A percentile compares a stretch with the other conserved stretches of the same genome.
Conservation (phyloP, 2,329 filamentous ascomycete species). For the Paracamarosporium sp. region DNA sequence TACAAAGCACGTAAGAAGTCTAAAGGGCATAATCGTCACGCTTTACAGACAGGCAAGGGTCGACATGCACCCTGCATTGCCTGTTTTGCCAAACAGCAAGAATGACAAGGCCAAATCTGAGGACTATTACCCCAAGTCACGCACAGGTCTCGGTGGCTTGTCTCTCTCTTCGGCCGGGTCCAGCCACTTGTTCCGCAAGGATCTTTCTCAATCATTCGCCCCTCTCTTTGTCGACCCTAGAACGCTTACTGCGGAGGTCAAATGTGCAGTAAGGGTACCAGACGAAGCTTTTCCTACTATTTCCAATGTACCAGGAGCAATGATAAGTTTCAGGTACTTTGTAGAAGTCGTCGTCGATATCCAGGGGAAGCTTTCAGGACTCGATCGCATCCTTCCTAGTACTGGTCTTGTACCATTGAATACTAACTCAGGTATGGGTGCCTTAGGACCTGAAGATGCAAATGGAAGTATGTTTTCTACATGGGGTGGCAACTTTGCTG, state of each 20-base stretch:
- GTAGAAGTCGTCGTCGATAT: constrained; percentile 92
- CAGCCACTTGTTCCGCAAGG: constrained; percentile 93
- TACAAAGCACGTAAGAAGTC: constrained; percentile 85
- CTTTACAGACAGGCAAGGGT: constrained; percentile 90
- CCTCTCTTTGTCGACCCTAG: constrained; percentile 86
- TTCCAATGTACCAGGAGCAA: constrained; percentile 83
- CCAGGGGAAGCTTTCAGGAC: constrained; percentile 81
- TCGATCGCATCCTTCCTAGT: constrained; percentile 69
- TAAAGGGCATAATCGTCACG: constrained; percentile 91
- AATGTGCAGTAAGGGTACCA: constrained; percentile 82
- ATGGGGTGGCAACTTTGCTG: constrained; percentile 75
- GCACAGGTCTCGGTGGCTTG: constrained; percentile 83
- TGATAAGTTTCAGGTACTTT: constrained; percentile 95
- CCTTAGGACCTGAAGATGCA: constrained; percentile 37
- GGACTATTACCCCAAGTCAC: constrained; percentile 85
- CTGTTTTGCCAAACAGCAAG: constrained; percentile 67
- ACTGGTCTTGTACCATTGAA: constrained; percentile 59
- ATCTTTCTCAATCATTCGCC: constrained; percentile 85
- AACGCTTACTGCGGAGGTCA: constrained; percentile 79
- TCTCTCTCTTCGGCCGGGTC: constrained; percentile 86
- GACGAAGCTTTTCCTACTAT: constrained; percentile 95
- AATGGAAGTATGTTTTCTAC: constrained; percentile 57
- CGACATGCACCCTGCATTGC: constrained; percentile 74
- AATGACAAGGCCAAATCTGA: constrained; percentile 75
- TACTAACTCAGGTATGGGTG: constrained; percentile 42